Evolutionary conservation across 805 yeast genomes (phyloP).

Genomic region (Saitoella complicata): DNA sequence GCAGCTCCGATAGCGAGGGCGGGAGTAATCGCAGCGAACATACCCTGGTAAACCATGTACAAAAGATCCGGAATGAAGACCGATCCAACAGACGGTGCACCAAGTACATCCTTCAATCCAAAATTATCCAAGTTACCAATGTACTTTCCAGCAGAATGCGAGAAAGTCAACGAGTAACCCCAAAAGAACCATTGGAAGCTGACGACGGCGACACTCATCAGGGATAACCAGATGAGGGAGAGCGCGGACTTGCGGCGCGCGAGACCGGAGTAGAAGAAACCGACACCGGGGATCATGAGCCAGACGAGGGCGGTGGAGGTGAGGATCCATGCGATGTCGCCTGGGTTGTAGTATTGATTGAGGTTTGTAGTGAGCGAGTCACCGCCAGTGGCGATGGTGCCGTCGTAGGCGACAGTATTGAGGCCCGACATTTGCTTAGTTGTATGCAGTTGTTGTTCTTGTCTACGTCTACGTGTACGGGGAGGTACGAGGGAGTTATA

Average conservation of each 20-base stretch:
- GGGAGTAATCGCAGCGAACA: conserved; percentile 91
- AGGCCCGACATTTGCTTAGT: no score
- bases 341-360: conserved; percentile 34
- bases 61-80: conserved; percentile 72
- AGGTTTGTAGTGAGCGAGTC: conserved; percentile 48
- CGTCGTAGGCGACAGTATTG: conserved; percentile 1
- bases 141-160: conserved; percentile 51
- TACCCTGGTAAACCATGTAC: conserved; percentile 84
- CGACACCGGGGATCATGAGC: conserved; percentile 95
- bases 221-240: conserved; percentile 81
- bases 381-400: conserved; percentile 44
- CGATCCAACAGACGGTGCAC: conserved; percentile 52
- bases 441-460: no score
- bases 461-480: no score
- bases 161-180: conserved; percentile 86
- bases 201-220: conserved; percentile 72
- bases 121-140: conserved; percentile 73
- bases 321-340: conserved; percentile 74
- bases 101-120: conserved; percentile 65
- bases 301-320: conserved; percentile 68
- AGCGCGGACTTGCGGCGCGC: conserved; percentile 93
- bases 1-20: conserved; percentile 95
- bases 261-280: conserved; percentile 80
- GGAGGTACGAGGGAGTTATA: no score
- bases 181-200: conserved; percentile 96